Evolutionary conservation across 441 rosid species (phyloP).

Genomic region (Pelargonium citronellum): DNA sequence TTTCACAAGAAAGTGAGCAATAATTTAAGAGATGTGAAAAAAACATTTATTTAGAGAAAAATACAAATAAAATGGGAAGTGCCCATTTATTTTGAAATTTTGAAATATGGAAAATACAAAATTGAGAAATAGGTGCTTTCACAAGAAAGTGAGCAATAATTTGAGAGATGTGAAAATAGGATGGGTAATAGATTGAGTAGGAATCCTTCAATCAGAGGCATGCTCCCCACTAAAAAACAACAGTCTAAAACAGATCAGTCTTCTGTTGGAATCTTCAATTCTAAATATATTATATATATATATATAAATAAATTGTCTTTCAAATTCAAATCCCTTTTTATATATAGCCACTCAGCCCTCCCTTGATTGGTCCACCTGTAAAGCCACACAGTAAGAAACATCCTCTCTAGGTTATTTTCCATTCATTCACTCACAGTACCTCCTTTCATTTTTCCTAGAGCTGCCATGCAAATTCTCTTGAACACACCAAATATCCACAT

Average conservation of each 20-base stretch:
- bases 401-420: not conserved
- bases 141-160: not conserved
- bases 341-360: not conserved
- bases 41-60: too few relatives aligned
- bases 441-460: not conserved
- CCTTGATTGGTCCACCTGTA: not conserved
- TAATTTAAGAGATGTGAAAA: too few relatives aligned
- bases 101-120: too few relatives aligned
- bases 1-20: too few relatives aligned
- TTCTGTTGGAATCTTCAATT: not conserved
- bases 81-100: too few relatives aligned
- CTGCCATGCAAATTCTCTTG: not conserved
- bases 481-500: not conserved
- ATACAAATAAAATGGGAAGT: too few relatives aligned
- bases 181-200: not conserved
- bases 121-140: not conserved
- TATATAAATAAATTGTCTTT: not conserved
- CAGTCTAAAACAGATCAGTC: not conserved
- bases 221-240: not conserved
- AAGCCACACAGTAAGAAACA: not conserved
- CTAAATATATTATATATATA: too few relatives aligned
- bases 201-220: not conserved
- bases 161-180: not conserved
- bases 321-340: not conserved
- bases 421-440: not conserved